Percentiles rank a stretch among this genome's conserved stretches.
These are phyloP conservation scores for Pichia ethanolica DNA, from an alignment of 805 yeast species.

Conservation along the genomic window DNA sequence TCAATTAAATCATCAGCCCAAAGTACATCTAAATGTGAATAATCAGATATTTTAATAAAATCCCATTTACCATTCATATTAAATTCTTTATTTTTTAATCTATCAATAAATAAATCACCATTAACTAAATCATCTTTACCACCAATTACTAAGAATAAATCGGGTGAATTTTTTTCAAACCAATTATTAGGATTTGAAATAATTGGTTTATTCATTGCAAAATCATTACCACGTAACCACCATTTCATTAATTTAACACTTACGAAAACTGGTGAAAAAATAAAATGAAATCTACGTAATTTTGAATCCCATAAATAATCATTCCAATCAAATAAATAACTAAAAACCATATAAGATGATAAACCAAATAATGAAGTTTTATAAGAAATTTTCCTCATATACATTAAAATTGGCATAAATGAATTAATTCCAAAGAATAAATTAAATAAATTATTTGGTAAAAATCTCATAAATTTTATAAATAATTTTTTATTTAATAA, in stretches of 20 bases:
- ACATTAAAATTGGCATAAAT: conserved; percentile 70
- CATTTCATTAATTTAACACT: conserved; percentile 79
- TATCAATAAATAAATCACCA: conserved; percentile 58
- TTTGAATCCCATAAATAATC: conserved; percentile 67
- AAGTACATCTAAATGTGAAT: conserved; percentile 83
- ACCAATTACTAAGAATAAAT: conserved; percentile 62
- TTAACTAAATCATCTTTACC: conserved; percentile 71
- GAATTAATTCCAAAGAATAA: conserved; percentile 68
- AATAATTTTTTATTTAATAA: conserved; percentile 56
- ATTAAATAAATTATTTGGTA: conserved; percentile 38
- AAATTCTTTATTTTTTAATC: conserved; percentile 56
- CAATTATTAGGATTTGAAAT: conserved; percentile 47
- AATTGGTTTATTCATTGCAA: conserved; percentile 37
- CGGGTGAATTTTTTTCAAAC: conserved; percentile 49
- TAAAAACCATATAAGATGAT: conserved; percentile 75
- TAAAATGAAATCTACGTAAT: conserved; percentile 64
- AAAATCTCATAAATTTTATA: conserved; percentile 51
- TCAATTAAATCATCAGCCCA: conserved; percentile 82
- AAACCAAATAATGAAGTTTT: conserved; percentile 49
- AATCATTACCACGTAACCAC: conserved; percentile 66
- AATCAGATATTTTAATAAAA: conserved; percentile 44
- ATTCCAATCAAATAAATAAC: conserved; percentile 82
- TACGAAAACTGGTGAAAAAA: conserved; percentile 80
- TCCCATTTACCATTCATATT: conserved; percentile 30
- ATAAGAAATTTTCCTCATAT: conserved; percentile 43